These are phyloP conservation scores for Sphaerulina musiva DNA, from an alignment of 2,329 filamentous ascomycete species.

Conservation along the genomic window DNA sequence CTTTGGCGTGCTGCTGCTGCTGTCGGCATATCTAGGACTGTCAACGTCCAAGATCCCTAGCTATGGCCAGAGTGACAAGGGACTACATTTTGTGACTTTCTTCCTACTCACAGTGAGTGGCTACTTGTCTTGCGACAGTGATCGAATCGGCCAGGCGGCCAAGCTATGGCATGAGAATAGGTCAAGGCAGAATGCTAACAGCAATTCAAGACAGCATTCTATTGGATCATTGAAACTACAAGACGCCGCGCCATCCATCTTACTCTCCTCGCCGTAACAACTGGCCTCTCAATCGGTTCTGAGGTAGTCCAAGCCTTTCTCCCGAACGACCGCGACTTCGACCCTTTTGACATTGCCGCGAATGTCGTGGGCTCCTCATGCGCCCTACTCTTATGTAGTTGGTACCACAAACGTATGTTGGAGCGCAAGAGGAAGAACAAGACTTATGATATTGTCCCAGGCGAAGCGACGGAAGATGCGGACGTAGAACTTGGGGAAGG, in stretches of 20 bases:
- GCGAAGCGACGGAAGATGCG: conserved; percentile 45
- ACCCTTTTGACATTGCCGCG: conserved; percentile 78
- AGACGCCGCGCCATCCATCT: conserved; percentile 79
- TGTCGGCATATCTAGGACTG: conserved; percentile 70
- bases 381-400: conserved; percentile 68
- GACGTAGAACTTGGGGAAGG: conserved; percentile 73
- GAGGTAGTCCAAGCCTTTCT: conserved; percentile 70
- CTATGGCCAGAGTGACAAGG: conserved; percentile 73
- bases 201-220: conserved; percentile 53
- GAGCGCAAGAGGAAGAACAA: conserved; percentile 73
- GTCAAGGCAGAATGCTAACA: neutral
- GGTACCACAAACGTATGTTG: conserved; percentile 95
- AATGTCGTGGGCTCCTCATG: conserved; percentile 73
- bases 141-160: neutral
- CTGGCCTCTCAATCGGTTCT: conserved; percentile 63
- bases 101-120: conserved; percentile 68
- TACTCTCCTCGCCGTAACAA: conserved; percentile 72
- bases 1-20: conserved; percentile 58
- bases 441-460: conserved; percentile 64
- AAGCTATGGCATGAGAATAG: neutral
- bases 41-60: conserved; percentile 51
- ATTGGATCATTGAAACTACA: conserved; percentile 92
- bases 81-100: conserved; percentile 80
- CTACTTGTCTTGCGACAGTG: neutral
- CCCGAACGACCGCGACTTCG: conserved; percentile 55